Base-by-base conservation (phyloP, 108 stramenopile genomes). In the Cyclotella distinguenda region DNA sequence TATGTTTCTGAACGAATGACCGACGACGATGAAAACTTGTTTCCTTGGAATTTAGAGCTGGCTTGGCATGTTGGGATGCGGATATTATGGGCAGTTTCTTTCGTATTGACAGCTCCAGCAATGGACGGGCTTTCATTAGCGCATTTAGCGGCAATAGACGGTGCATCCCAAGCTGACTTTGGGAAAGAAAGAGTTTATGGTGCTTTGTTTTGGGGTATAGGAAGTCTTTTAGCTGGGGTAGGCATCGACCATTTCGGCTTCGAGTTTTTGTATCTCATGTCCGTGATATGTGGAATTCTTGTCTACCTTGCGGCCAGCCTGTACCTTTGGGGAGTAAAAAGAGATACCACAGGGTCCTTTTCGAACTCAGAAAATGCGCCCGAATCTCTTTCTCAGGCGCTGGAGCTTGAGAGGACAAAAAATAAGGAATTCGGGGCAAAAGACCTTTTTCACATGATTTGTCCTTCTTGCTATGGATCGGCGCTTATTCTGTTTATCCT, bases 121-220 rank as follows among this genome's bases (percentile, higher is more conserved):
- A 26, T 85, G 57, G 83, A 88, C 52, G 84, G 82, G 19, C 55
- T 88, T n/a, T 57, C 76, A 26, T 36, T 87, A 47, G 75, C 80
- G 0, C 81, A 79, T 64, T 56, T 87, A 31, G 26, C 11, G 6
- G 50, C 28, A 15, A 77, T 71, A 23, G 56, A 56, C 6, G 54
- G 60, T 22, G 34, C 64, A 22, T 51, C 64, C 22, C 40, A 71
- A 13, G 26, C 66, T 3, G 74, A 78, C 44, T 88, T 79, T 73
- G 87, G 87, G 3, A 71, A 61, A 48, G 87, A 88, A 64, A 67
- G 87, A 33, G 47, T 85, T 54, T 78, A 67, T 45, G 88, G 88
- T 27, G 88, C 84, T 16, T 36, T 84, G 40, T 69, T 46, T 21
- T 88, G 87, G 87, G 84, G 74, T 0, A 6, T 82, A 6, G 64